These are phyloP conservation scores for Phytopythium aichiense DNA, from an alignment of 352 stramenopile genomes.

Conservation along the genomic window DNA sequence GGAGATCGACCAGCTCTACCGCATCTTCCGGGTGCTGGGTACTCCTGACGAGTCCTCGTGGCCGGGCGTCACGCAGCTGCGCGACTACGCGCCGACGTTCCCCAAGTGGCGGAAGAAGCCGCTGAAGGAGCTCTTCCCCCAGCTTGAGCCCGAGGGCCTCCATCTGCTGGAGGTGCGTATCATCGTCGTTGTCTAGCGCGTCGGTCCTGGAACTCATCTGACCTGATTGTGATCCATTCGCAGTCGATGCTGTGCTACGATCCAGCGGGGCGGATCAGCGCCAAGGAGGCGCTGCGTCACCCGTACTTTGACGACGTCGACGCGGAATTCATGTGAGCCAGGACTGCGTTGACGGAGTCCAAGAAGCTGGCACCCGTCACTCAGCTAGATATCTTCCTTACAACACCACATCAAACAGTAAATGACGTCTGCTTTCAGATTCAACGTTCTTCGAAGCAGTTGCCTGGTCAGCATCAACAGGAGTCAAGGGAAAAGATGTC, in stretches of 20 bases:
- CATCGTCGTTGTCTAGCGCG: neutral
- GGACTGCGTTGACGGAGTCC: neutral
- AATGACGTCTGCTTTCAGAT: neutral
- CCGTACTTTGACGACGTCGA: conserved; percentile 84
- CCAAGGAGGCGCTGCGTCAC: conserved; percentile 78
- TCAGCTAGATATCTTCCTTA: neutral
- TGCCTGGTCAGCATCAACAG: neutral
- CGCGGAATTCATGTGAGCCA: conserved; percentile 56
- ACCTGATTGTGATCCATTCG: neutral
- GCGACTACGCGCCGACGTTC: conserved; percentile 94
- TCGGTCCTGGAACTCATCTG: neutral
- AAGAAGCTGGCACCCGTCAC: neutral
- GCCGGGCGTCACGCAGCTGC: conserved; percentile 95
- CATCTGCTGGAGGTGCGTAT: conserved; percentile 54
- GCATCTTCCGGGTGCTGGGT: conserved; percentile 90
- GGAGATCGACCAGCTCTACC: conserved; percentile 87
- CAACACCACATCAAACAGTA: neutral
- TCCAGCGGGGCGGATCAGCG: conserved; percentile 62
- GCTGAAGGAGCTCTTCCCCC: conserved; percentile 58
- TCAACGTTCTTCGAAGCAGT: neutral
- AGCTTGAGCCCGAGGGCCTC: conserved; percentile 50
- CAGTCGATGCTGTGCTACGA: conserved; percentile 78
- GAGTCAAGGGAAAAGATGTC: neutral
- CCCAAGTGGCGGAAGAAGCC: conserved; percentile 94
- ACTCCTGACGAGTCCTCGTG: conserved; percentile 96